Conservation (phyloP, 192 early-diverging fungal species). For the Oehlia diaphana region DNA sequence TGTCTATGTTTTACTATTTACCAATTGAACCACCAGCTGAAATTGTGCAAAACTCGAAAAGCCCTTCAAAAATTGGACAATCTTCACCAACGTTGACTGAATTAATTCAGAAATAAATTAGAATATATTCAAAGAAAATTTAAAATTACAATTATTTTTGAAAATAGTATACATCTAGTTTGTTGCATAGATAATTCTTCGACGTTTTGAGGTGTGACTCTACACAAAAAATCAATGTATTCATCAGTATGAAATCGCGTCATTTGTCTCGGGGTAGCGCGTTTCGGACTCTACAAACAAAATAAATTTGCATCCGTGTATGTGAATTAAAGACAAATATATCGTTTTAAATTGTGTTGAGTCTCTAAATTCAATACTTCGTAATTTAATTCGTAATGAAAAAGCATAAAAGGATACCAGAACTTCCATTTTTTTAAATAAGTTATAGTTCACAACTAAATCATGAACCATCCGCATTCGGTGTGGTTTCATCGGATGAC, state of each 20-base stretch:
- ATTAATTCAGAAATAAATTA: not conserved
- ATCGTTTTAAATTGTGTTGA: not conserved
- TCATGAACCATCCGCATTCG: constrained; percentile 92
- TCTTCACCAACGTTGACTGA: constrained; percentile 85
- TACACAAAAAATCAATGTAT: constrained; percentile 84
- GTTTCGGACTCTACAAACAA: constrained; percentile 55
- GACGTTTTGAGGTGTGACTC: constrained; percentile 75
- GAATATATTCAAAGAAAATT: not conserved
- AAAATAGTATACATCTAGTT: constrained; percentile 50
- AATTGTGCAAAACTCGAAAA: constrained; percentile 93
- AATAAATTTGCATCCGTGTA: constrained; percentile 1
- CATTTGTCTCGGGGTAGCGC: constrained; percentile 82
- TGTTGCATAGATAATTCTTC: constrained; percentile 67
- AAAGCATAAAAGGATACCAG: constrained; percentile 37
- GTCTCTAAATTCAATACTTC: not conserved
- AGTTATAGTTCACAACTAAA: constrained; percentile 87
- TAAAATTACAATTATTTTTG: not conserved
- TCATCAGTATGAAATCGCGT: constrained; percentile 93
- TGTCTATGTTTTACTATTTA: constrained; percentile 22
- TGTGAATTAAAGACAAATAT: not conserved
- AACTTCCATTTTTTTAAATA: constrained; percentile 91
- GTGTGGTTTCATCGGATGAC: constrained; percentile 98
- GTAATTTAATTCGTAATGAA: not conserved
- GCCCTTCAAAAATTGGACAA: constrained; percentile 94
- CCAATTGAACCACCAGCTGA: constrained; percentile 92